These are phyloP conservation scores for Clavispora asparagi DNA, from an alignment of 805 yeast species.

Conservation along the genomic window DNA sequence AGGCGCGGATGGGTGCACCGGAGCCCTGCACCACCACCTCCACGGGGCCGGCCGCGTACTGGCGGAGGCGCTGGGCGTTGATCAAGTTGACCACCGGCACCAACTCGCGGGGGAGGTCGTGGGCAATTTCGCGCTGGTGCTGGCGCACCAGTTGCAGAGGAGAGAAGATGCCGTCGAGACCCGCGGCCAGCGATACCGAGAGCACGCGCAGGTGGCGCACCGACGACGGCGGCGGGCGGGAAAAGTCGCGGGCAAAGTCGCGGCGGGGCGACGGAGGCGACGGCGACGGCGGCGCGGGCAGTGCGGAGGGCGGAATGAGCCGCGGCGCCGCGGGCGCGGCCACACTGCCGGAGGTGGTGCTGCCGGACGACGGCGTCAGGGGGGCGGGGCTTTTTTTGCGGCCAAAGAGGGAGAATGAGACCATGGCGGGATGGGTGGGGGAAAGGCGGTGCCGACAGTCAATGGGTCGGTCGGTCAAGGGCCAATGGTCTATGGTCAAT, in stretches of 20 bases:
- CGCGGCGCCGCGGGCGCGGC: neutral
- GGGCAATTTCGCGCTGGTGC: conserved; percentile 15
- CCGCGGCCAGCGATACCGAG: conserved; percentile 6
- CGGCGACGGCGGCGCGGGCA: conserved; percentile 10
- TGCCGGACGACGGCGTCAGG: neutral
- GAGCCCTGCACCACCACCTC: conserved; percentile 21
- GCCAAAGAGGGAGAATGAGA: conserved; percentile 5
- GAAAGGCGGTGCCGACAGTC: too few relatives aligned
- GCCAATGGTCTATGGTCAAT: too few relatives aligned
- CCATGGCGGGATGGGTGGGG: too few relatives aligned
- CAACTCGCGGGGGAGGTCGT: conserved; percentile 54
- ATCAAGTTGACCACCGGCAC: conserved; percentile 67
- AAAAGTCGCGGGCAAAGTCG: conserved; percentile 5
- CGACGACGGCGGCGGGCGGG: conserved; percentile 12
- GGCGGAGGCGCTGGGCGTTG: conserved; percentile 63
- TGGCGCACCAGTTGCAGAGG: conserved; percentile 14
- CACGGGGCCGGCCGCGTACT: conserved; percentile 53
- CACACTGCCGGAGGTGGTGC: too few relatives aligned
- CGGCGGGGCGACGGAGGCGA: conserved; percentile 10
- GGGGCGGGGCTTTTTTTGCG: neutral
- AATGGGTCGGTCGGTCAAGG: too few relatives aligned
- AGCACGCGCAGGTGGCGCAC: conserved; percentile 15
- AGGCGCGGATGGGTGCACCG: conserved; percentile 17
- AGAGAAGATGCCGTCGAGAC: conserved; percentile 7
- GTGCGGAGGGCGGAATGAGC: neutral